Base-by-base conservation (phyloP, 495 filamentous ascomycete species). In the Lichenothelia convexa region DNA sequence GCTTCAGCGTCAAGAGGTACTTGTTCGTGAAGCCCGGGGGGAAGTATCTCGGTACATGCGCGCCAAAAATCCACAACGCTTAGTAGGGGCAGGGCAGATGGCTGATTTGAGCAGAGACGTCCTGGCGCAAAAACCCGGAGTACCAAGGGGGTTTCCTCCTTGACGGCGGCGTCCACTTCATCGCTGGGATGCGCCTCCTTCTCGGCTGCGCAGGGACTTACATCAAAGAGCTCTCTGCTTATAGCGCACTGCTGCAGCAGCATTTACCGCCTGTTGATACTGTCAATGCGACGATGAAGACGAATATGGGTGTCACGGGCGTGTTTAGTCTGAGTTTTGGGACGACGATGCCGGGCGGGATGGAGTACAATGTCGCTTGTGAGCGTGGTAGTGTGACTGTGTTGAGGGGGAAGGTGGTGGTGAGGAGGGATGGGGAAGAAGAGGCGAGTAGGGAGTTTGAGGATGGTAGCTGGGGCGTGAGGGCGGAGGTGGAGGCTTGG, bases 91-190 rank as follows among this genome's bases (percentile, higher is more conserved):
- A 30, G 23, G 22, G 32, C 34, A 21, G 6, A 16, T 17, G 19
- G 15, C 3, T 8, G 23, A 13, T 9, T 15, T 21, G 37, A 27
- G 13, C 18, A 50, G 62, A 78, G 36, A 91, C 82, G 1, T 57
- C 62, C 33, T 89, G 81, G 81, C 70, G 81, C 15, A 80, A 77
- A 46, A 65, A 40, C 11, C 80, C 80, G 0, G 56, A 64, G 22
- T 68, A 84, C 46, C 77, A 82, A 49, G 81, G 79, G 18, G 81
- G 81, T 15, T 89, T 85, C 46, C 49, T 85, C 15, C 59, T 87
- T 1, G 81, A 86, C 43, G 80, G 74, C 3, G 80, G 81, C 2
- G 70, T 89, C 5, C 81, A 86, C 48, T 71, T 68, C 38, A 58
- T 74, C 21, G 81, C 80, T 13, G 75, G 58, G 0, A 55, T 75